These are phyloP conservation scores for Hyaloscypha variabilis DNA, from an alignment of 495 filamentous ascomycete species.

Conservation along the genomic window DNA sequence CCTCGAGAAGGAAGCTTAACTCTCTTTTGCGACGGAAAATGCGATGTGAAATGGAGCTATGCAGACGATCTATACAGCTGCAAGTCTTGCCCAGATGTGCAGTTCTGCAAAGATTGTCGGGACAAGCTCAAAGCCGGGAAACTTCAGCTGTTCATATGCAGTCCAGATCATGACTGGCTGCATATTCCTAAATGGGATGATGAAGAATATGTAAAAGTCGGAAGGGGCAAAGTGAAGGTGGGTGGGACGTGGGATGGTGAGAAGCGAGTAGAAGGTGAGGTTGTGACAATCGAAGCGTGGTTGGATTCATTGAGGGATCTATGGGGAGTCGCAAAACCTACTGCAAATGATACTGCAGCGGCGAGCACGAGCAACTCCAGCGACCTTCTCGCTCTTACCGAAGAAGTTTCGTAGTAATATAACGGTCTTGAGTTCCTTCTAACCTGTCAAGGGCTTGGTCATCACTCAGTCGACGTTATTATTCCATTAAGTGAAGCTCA, in stretches of 20 bases:
- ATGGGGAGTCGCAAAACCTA: not conserved
- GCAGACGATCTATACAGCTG: not conserved
- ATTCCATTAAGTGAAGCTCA: too few relatives aligned
- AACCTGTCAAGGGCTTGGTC: too few relatives aligned
- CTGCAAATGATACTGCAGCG: not conserved
- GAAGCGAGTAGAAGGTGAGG: not conserved
- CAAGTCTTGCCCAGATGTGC: not conserved
- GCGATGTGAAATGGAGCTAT: not conserved
- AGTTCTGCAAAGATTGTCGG: not conserved
- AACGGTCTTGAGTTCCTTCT: too few relatives aligned
- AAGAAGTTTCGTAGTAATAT: too few relatives aligned
- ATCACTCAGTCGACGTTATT: too few relatives aligned
- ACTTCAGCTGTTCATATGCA: not conserved
- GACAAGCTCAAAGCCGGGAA: not conserved
- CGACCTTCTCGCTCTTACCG: too few relatives aligned
- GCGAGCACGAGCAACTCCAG: too few relatives aligned
- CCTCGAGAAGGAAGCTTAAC: not conserved
- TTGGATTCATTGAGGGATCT: not conserved
- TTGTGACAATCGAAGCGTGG: not conserved
- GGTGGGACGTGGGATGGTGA: not conserved
- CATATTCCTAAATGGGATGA: not conserved
- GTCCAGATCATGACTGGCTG: not conserved
- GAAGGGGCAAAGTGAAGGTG: not conserved
- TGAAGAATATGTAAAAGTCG: not conserved
- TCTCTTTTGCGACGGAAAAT: not conserved